Conservation (phyloP, 176 grass and related monocot genomes). For the Bromus sterilis region DNA sequence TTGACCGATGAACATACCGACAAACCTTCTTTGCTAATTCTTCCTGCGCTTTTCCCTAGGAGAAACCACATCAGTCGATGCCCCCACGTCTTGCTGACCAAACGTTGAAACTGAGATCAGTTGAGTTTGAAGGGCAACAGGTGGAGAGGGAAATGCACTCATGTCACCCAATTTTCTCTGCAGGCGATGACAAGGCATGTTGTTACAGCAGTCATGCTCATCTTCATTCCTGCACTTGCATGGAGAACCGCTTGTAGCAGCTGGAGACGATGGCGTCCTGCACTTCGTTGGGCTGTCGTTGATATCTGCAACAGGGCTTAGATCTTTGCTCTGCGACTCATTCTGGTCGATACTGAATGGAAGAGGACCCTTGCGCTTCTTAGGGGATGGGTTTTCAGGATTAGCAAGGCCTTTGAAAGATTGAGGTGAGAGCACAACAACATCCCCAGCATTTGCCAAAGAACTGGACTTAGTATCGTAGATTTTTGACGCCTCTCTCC, state of each 20-base stretch:
- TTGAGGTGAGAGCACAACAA: slow-evolving; percentile 16
- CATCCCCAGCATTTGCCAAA: slow-evolving; percentile 14
- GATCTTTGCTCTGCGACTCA: slow-evolving; percentile 23
- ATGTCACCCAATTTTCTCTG: slow-evolving; percentile 7
- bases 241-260: slow-evolving; percentile 8
- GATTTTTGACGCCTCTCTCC: slow-evolving; percentile 35
- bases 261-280: neutral
- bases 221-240: slow-evolving; percentile 15
- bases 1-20: neutral
- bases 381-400: slow-evolving; percentile 43
- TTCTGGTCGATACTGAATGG: slow-evolving; percentile 34
- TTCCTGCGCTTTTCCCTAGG: slow-evolving; percentile 52
- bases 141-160: neutral
- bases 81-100: slow-evolving; percentile 20
- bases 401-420: slow-evolving; percentile 26
- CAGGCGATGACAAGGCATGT: slow-evolving; percentile 19
- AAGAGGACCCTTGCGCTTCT: slow-evolving; percentile 65
- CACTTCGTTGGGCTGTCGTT: slow-evolving; percentile 14
- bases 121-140: neutral
- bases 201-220: neutral
- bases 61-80: slow-evolving; percentile 19
- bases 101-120: slow-evolving; percentile 18
- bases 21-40: neutral
- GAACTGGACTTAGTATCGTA: slow-evolving; percentile 41
- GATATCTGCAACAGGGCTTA: slow-evolving; percentile 4